Conservation (phyloP, 192 early-diverging fungal species). For the Coemansia pectinata region DNA sequence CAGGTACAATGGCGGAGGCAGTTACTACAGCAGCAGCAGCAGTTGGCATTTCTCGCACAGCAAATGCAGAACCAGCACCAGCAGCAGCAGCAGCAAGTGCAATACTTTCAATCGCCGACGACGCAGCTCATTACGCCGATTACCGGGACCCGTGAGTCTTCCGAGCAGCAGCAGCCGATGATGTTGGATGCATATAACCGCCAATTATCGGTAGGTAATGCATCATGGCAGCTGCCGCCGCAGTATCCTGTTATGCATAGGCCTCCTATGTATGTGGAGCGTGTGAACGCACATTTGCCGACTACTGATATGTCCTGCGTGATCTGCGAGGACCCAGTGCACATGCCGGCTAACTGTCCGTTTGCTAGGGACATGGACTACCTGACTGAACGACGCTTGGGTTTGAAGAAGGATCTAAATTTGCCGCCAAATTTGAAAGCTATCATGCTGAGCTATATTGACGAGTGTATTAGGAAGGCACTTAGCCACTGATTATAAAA, state of each 20-base stretch:
- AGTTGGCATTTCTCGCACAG: not conserved
- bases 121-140: not conserved
- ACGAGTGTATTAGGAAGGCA: slow-evolving; percentile 11
- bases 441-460: slow-evolving; percentile 14
- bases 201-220: not conserved
- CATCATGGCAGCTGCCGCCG: not conserved
- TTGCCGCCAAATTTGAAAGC: slow-evolving; percentile 20
- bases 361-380: not conserved
- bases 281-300: not conserved
- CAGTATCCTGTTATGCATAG: not conserved
- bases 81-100: not conserved
- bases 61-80: not conserved
- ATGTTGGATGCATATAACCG: not conserved
- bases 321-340: slow-evolving; percentile 15
- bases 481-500: not conserved
- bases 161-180: not conserved
- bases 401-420: not conserved
- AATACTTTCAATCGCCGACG: not conserved
- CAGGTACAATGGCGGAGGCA: not conserved
- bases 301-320: slow-evolving; percentile 18
- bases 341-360: slow-evolving; percentile 10
- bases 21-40: not conserved
- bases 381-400: slow-evolving; percentile 16
- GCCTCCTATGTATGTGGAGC: not conserved
- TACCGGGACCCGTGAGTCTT: not conserved